Base-by-base conservation (phyloP, 805 yeast genomes). In the Clavispora phyllophila region DNA sequence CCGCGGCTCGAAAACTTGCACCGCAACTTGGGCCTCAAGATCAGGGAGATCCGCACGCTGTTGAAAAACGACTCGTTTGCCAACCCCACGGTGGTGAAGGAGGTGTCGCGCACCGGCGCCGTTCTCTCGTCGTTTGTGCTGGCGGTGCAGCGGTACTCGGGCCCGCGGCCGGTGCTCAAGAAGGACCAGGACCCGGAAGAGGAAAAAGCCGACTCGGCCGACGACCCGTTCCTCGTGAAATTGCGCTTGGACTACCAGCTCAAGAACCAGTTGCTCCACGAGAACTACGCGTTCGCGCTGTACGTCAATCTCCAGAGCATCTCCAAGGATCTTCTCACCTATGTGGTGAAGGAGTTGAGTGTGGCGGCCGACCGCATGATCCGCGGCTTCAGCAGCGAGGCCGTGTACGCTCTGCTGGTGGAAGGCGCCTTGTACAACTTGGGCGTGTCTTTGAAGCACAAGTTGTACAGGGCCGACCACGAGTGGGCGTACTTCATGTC, bases 71-170 rank as follows among this genome's bases (percentile, higher is more conserved):
- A 70, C 15, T 58, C 70, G 2, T 70, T 70, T 50, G 66, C 71
- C 20, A 69, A 68, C 46, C 51, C 59, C 15, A 56, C 59, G 7
- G 47, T 70, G 22, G 45, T 61, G 12, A 66, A 55, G 37, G 74
- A 70, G 49, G 75, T 84, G 43, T 73, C 73, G 41, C 78, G 76
- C 43, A 83, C 95, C 1, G 83, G 81, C 43, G 61, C 63, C 32
- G 78, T 79, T 25, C 58, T 82, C 42, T 60, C 53, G 26, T 47
- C 49, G 33, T 70, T 63, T 44, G 61, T 57, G 49, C 43, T 49
- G 20, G 53, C 72, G 1, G 53, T 70, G 10, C 70, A 66, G 42
- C 50, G 60, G 14, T 69, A 68, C 48, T 60, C 61, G 28, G 43
- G 45, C 12, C 37, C 57, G 60, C 66, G 36, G 42, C 81, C 54